Evolutionary conservation across 116 monocot genomes (phyloP).

Genomic region (Cymodocea nodosa): DNA sequence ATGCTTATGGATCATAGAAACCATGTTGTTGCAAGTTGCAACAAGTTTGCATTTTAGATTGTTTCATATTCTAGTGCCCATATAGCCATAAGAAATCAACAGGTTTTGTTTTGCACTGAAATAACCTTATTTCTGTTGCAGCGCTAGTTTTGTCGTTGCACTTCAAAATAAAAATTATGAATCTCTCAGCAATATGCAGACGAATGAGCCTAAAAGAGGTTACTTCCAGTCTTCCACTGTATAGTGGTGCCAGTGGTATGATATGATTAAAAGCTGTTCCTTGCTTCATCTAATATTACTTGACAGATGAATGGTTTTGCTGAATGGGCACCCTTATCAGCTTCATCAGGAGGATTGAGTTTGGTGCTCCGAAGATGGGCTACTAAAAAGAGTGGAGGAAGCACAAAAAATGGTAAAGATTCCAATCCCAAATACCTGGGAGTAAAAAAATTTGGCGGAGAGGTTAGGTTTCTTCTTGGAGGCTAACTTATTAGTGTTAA

Average conservation of each 20-base stretch:
- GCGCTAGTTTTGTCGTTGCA: neutral
- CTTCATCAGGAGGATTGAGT: constrained; percentile 36
- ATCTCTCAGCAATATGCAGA: constrained; percentile 37
- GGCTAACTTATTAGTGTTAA: neutral
- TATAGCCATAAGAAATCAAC: too few species aligned
- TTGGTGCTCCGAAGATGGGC: constrained; percentile 67
- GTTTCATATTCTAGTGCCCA: too few species aligned
- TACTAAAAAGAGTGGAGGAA: constrained; percentile 80
- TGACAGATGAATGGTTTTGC: neutral
- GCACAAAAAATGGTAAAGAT: constrained; percentile 78
- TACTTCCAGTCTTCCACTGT: constrained; percentile 28
- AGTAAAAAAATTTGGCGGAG: constrained; percentile 93
- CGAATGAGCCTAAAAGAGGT: constrained; percentile 46
- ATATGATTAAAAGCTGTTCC: neutral
- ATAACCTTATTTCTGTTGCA: too few species aligned
- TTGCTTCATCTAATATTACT: neutral
- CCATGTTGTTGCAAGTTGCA: too few species aligned
- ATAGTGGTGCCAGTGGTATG: constrained; percentile 48
- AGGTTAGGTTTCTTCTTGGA: constrained; percentile 22
- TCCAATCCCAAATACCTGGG: constrained; percentile 80
- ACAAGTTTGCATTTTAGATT: too few species aligned
- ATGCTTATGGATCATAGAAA: too few species aligned
- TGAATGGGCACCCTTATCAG: constrained; percentile 8
- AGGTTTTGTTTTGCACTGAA: too few species aligned
- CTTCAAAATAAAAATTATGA: constrained; percentile 9